A percentile compares a stretch with the other conserved stretches of the same genome.
These are phyloP conservation scores for Cyberlindnera americana DNA, from an alignment of 805 yeast species.

Conservation along the genomic window DNA sequence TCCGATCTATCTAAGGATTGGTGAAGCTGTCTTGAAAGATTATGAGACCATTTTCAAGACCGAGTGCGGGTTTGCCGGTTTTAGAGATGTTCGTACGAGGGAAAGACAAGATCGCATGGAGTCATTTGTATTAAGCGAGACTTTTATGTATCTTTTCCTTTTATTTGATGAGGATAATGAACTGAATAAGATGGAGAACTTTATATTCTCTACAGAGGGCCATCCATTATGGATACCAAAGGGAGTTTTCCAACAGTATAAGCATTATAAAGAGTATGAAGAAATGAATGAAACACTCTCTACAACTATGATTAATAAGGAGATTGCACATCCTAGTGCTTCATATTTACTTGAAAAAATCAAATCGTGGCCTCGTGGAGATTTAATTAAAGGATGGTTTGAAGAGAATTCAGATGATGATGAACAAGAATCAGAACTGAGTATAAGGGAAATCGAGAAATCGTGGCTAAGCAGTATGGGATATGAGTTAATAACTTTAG, in stretches of 20 bases:
- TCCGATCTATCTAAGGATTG: constrained; percentile 76
- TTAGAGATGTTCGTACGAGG: constrained; percentile 63
- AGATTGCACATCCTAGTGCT: background rate
- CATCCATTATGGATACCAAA: constrained; percentile 79
- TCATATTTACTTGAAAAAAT: constrained; percentile 3
- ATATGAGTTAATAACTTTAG: background rate
- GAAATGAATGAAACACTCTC: too few relatives aligned
- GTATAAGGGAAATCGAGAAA: constrained; percentile 1
- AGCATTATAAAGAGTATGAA: constrained; percentile 3
- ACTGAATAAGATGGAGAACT: constrained; percentile 41
- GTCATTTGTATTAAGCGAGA: constrained; percentile 83
- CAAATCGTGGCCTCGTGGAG: constrained; percentile 7
- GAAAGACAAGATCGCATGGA: constrained; percentile 80
- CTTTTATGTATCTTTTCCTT: constrained; percentile 76
- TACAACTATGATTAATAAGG: too few relatives aligned
- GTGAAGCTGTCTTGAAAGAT: constrained; percentile 58
- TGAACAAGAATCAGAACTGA: background rate
- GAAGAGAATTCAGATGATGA: constrained; percentile 2
- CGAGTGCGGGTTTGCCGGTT: constrained; percentile 79
- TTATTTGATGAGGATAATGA: constrained; percentile 68
- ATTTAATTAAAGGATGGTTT: constrained; percentile 9
- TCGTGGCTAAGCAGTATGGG: constrained; percentile 6
- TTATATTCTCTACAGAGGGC: constrained; percentile 77
- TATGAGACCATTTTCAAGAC: constrained; percentile 50
- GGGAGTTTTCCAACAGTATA: constrained; percentile 29